A percentile compares a stretch with the other conserved stretches of the same genome.
Evolutionary conservation across 768 basidiomycete species (phyloP).

Genomic region (Saitozyma sp.): DNA sequence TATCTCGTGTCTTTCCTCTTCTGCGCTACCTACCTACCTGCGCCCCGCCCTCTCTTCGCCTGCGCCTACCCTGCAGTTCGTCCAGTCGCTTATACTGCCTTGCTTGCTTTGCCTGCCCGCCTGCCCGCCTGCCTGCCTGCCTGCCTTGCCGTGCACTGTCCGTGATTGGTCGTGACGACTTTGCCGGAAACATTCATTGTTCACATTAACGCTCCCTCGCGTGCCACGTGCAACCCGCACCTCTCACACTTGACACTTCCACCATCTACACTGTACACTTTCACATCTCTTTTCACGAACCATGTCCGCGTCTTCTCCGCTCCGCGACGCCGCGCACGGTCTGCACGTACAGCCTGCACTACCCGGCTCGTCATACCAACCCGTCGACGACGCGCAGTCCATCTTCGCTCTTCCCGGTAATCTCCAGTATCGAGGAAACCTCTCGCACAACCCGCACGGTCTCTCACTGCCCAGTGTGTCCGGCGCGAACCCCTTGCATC

Average conservation of each 20-base stretch:
- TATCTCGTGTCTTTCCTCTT: no score
- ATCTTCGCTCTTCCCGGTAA: no score
- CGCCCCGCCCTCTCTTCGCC: background rate
- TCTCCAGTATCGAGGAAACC: no score
- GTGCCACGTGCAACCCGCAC: background rate
- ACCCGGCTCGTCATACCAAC: no score
- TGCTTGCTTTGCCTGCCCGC: constrained; percentile 1
- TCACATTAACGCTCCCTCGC: background rate
- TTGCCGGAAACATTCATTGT: background rate
- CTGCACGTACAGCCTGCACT: no score
- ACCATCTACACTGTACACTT: background rate
- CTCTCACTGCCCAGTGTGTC: no score
- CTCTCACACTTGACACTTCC: background rate
- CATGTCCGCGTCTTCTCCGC: no score
- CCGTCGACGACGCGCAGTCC: no score
- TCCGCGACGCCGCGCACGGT: no score
- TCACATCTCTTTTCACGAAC: no score
- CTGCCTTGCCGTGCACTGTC: background rate
- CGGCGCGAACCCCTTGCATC: no score
- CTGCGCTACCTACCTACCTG: background rate
- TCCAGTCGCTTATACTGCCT: constrained; percentile 4
- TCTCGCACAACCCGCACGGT: no score
- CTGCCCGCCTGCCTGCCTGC: background rate
- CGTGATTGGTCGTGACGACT: background rate
- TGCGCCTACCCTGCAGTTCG: background rate